A percentile compares a stretch with the other conserved stretches of the same genome.
Conservation (phyloP, 352 stramenopile genomes). For the Globisporangium rhizosaccharum region DNA sequence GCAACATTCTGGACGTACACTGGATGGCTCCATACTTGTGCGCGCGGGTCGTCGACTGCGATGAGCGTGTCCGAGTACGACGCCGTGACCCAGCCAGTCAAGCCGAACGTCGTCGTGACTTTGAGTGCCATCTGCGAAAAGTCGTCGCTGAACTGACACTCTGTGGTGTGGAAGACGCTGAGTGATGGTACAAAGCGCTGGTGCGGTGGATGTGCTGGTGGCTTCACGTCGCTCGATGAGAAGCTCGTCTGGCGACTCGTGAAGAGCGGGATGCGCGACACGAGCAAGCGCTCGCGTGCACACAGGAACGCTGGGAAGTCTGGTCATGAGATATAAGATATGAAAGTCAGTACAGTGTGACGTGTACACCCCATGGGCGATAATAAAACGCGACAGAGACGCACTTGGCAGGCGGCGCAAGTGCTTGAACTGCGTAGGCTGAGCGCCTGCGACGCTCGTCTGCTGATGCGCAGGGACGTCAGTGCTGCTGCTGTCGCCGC, state of each 20-base stretch:
- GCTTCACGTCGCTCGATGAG: constrained; percentile 14
- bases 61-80: constrained; percentile 46
- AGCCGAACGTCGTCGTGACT: constrained; percentile 52
- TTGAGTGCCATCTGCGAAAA: constrained; percentile 67
- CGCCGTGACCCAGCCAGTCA: constrained; percentile 61
- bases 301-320: constrained; percentile 62
- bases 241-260: constrained; percentile 18
- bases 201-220: constrained; percentile 12
- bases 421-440: constrained; percentile 37
- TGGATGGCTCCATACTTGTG: constrained; percentile 21
- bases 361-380: too few species aligned
- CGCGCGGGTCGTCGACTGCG: constrained; percentile 48
- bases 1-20: constrained; percentile 72
- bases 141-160: constrained; percentile 64
- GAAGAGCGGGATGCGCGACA: constrained; percentile 51
- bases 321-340: constrained; percentile 11
- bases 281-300: constrained; percentile 36
- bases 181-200: constrained; percentile 51
- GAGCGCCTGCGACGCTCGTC: constrained; percentile 12
- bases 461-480: constrained; percentile 25
- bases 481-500: constrained; percentile 9
- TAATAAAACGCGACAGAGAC: constrained; percentile 1
- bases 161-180: constrained; percentile 65
- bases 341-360: neutral
- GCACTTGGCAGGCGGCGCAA: constrained; percentile 52